These are phyloP conservation scores for Jimgerdemannia lactiflua DNA, from an alignment of 192 early-diverging fungal genomes.

Conservation along the genomic window DNA sequence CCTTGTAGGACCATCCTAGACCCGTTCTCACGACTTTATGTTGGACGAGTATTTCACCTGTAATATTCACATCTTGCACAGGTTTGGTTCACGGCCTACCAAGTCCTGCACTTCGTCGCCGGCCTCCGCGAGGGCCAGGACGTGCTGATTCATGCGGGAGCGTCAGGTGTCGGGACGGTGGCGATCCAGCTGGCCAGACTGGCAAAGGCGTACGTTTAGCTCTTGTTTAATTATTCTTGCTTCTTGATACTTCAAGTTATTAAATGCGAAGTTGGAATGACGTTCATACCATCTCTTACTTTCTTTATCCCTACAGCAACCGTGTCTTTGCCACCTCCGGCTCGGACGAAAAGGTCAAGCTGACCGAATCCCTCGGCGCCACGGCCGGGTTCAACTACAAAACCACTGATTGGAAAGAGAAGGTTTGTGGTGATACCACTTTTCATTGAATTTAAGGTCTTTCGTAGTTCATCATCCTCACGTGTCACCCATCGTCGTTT, in stretches of 20 bases:
- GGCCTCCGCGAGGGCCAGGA: slow-evolving; percentile 55
- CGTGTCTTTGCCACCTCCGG: slow-evolving; percentile 72
- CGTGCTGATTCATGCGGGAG: slow-evolving; percentile 79
- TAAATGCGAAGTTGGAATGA: too few relatives aligned
- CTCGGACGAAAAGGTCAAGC: slow-evolving; percentile 59
- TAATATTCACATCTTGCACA: slow-evolving; percentile 8
- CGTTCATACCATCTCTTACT: background rate
- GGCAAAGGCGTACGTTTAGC: slow-evolving; percentile 42
- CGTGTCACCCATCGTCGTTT: background rate
- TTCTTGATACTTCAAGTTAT: background rate
- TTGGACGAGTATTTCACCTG: slow-evolving; percentile 8
- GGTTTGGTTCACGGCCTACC: slow-evolving; percentile 77
- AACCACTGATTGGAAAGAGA: slow-evolving; percentile 55
- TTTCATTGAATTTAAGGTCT: background rate
- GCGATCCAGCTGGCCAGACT: slow-evolving; percentile 79
- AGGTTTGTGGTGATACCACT: slow-evolving; percentile 13
- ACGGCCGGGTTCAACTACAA: slow-evolving; percentile 80
- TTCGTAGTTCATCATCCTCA: background rate
- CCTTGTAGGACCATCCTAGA: too few relatives aligned
- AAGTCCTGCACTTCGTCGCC: slow-evolving; percentile 63
- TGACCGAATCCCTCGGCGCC: slow-evolving; percentile 65
- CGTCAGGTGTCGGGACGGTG: slow-evolving; percentile 70
- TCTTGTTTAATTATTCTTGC: background rate
- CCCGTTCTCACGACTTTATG: too few relatives aligned
- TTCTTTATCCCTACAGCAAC: slow-evolving; percentile 13